These are phyloP conservation scores for Firmiana major DNA, from an alignment of 345 rosid genomes.

Conservation along the genomic window DNA sequence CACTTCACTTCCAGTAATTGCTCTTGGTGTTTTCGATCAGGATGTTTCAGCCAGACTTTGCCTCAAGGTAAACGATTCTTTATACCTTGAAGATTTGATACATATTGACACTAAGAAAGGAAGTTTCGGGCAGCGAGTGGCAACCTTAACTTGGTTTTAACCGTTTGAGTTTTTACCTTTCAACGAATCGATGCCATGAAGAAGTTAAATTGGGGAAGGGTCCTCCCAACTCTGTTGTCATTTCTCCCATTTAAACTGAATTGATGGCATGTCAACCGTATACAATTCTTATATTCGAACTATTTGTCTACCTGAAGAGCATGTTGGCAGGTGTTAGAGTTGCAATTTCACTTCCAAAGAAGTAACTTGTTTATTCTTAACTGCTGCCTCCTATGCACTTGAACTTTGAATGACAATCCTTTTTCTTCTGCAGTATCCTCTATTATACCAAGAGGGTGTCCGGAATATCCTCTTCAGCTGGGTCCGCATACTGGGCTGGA, in stretches of 20 bases:
- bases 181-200: not conserved
- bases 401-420: not conserved
- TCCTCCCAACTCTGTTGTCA: not conserved
- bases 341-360: not conserved
- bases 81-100: not conserved
- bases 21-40: conserved; percentile 89
- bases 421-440: conserved; percentile 51
- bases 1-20: conserved; percentile 87
- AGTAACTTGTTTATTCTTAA: not conserved
- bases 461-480: conserved; percentile 77
- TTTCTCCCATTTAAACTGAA: not conserved
- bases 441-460: conserved; percentile 68
- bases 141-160: not conserved
- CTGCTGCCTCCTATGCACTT: not conserved
- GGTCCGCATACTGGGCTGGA: conserved; percentile 83
- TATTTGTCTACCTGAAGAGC: not conserved
- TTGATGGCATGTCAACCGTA: not conserved
- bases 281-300: not conserved
- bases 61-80: conserved; percentile 53
- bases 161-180: not conserved
- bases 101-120: not conserved
- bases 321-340: not conserved
- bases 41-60: conserved; percentile 86
- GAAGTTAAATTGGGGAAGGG: not conserved
- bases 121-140: not conserved